These are phyloP conservation scores for Solanum infundibuliforme DNA, from an alignment of 257 asterid genomes.

Conservation along the genomic window DNA sequence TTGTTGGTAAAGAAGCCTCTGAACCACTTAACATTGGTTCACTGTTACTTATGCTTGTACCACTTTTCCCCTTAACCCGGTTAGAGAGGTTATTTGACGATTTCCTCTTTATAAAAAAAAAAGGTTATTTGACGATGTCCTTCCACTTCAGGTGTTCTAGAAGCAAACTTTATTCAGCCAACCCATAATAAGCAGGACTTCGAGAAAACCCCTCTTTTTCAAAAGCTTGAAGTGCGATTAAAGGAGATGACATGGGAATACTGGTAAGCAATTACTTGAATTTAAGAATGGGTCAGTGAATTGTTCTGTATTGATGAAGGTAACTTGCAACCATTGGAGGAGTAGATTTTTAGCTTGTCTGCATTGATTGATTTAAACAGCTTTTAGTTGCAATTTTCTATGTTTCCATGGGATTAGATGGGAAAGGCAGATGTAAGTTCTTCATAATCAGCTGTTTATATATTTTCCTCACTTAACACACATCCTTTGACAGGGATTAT, in stretches of 20 bases:
- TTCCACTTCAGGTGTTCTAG: slow-evolving; percentile 58
- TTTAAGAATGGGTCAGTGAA: not conserved
- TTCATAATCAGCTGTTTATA: not conserved
- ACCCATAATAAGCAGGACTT: slow-evolving; percentile 93
- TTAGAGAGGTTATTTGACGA: not conserved
- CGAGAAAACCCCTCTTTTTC: slow-evolving; percentile 85
- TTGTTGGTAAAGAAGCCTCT: slow-evolving; percentile 66
- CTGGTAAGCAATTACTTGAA: slow-evolving; percentile 42
- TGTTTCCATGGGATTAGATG: not conserved
- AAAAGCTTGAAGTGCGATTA: slow-evolving; percentile 80
- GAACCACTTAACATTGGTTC: not conserved
- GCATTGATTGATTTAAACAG: not conserved
- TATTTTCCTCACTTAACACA: not conserved
- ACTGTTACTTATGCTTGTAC: not conserved
- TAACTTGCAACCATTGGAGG: not conserved
- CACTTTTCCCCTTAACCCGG: not conserved
- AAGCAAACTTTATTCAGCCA: slow-evolving; percentile 84
- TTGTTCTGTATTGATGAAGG: not conserved
- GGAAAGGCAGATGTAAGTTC: not conserved
- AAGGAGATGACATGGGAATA: slow-evolving; percentile 84
- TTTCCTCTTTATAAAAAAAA: not conserved
- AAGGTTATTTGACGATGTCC: not conserved
- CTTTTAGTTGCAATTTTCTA: not conserved
- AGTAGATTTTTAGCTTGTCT: not conserved
- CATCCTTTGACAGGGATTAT: slow-evolving; percentile 38